Percentiles rank a stretch among this genome's conserved stretches.
Evolutionary conservation across 345 rosid species (phyloP).

Genomic region (Tarenaya hassleriana): DNA sequence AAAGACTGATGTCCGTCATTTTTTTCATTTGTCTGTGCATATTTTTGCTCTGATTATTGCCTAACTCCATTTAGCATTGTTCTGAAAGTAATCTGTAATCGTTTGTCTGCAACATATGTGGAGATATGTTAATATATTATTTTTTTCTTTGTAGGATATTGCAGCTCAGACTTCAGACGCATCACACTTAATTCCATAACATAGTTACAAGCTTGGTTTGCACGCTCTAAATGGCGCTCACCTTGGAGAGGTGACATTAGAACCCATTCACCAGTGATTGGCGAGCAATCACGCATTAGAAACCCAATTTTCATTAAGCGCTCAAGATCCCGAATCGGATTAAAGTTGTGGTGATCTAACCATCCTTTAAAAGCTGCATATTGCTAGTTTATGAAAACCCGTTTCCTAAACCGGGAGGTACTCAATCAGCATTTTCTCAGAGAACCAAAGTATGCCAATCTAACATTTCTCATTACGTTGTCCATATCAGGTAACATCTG

Average conservation of each 20-base stretch:
- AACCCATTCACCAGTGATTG: slow-evolving; percentile 9
- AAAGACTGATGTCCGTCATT: slow-evolving; percentile 71
- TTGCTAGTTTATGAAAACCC: too few species aligned
- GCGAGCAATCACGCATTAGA: not conserved
- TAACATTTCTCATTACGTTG: too few species aligned
- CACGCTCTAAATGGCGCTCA: slow-evolving; percentile 76
- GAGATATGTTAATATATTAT: slow-evolving; percentile 12
- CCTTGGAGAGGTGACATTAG: slow-evolving; percentile 74
- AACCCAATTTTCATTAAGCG: not conserved
- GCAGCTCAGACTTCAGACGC: slow-evolving; percentile 68
- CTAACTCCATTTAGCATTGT: not conserved
- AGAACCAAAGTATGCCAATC: too few species aligned
- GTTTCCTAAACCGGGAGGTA: too few species aligned
- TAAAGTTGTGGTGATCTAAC: slow-evolving; percentile 29
- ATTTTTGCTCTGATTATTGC: not conserved
- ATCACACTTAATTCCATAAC: slow-evolving; percentile 82
- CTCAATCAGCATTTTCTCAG: too few species aligned
- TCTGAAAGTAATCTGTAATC: slow-evolving; percentile 1
- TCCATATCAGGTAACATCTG: slow-evolving; percentile 77
- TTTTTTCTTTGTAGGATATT: too few species aligned
- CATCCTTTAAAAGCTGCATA: too few species aligned
- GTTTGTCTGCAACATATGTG: slow-evolving; percentile 8
- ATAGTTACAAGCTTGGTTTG: slow-evolving; percentile 89
- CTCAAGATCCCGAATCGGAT: slow-evolving; percentile 1
- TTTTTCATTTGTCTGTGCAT: slow-evolving; percentile 1